A percentile compares a stretch with the other conserved stretches of the same genome.
These are phyloP conservation scores for Silene uniflora DNA, from an alignment of 148 eudicot species.

Conservation along the genomic window DNA sequence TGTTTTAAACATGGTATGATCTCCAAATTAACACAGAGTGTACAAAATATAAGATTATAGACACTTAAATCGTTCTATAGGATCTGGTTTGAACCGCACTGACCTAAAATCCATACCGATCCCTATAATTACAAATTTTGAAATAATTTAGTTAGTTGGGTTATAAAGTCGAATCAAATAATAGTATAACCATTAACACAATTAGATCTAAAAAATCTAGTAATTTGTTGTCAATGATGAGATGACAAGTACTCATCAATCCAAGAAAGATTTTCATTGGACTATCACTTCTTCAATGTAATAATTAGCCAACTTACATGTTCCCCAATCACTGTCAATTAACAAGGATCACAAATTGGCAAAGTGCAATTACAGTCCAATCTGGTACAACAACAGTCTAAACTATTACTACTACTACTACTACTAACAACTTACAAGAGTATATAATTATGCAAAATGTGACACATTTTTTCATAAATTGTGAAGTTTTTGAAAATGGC, in stretches of 20 bases:
- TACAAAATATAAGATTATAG: too few species aligned
- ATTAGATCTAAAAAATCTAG: slow-evolving; percentile 17
- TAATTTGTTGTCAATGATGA: slow-evolving; percentile 25
- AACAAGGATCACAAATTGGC: slow-evolving; percentile 29
- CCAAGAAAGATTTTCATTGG: slow-evolving; percentile 27
- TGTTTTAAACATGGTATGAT: too few species aligned
- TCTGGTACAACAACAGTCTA: slow-evolving; percentile 6
- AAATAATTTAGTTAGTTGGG: too few species aligned
- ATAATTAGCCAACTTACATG: slow-evolving; percentile 15
- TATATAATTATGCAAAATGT: slow-evolving; percentile 1
- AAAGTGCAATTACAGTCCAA: slow-evolving; percentile 15
- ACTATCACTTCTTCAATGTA: slow-evolving; percentile 5
- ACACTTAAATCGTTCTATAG: too few species aligned
- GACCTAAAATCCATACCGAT: too few species aligned
- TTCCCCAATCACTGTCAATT: slow-evolving; percentile 29
- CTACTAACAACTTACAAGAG: not conserved
- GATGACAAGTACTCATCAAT: slow-evolving; percentile 7
- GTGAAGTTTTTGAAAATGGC: slow-evolving; percentile 16
- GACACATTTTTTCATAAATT: not conserved
- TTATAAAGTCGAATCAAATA: not conserved
- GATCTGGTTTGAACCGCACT: too few species aligned
- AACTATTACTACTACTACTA: not conserved
- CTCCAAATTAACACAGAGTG: too few species aligned
- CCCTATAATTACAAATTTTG: too few species aligned
- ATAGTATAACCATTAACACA: not conserved